These are phyloP conservation scores for Epichloe gansuensis DNA, from an alignment of 2,329 filamentous ascomycete genomes.

Conservation along the genomic window DNA sequence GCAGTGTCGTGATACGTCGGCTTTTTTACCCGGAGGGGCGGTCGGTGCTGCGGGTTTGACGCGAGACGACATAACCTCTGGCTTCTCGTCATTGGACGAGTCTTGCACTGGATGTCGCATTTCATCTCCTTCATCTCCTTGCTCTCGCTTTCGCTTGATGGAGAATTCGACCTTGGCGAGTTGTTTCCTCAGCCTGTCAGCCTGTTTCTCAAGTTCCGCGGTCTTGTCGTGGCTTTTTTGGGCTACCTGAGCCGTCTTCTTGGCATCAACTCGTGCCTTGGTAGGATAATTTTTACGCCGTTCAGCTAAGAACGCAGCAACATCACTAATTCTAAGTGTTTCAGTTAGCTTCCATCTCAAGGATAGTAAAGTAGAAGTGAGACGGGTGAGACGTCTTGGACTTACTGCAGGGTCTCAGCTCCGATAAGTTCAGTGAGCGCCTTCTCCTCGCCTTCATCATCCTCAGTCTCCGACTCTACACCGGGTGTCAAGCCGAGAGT, in stretches of 20 bases:
- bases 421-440: conserved; percentile 43
- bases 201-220: conserved; percentile 43
- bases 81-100: conserved; percentile 44
- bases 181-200: conserved; percentile 49
- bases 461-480: conserved; percentile 49
- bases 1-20: conserved; percentile 52
- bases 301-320: conserved; percentile 70
- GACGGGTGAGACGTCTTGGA: conserved; percentile 3
- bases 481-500: conserved; percentile 59
- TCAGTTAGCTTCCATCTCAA: not conserved
- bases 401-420: conserved; percentile 42
- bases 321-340: conserved; percentile 45
- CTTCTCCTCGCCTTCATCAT: conserved; percentile 61
- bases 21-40: conserved; percentile 39
- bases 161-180: conserved; percentile 59
- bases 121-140: conserved; percentile 54
- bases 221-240: conserved; percentile 46
- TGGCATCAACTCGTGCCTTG: conserved; percentile 52
- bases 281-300: conserved; percentile 73
- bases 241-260: conserved; percentile 36
- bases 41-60: conserved; percentile 17
- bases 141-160: conserved; percentile 55
- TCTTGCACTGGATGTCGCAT: conserved; percentile 42
- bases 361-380: not conserved
- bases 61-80: conserved; percentile 43